These are phyloP conservation scores for Xylariaceae sp. DNA, from an alignment of 2,329 filamentous ascomycete genomes.

Conservation along the genomic window DNA sequence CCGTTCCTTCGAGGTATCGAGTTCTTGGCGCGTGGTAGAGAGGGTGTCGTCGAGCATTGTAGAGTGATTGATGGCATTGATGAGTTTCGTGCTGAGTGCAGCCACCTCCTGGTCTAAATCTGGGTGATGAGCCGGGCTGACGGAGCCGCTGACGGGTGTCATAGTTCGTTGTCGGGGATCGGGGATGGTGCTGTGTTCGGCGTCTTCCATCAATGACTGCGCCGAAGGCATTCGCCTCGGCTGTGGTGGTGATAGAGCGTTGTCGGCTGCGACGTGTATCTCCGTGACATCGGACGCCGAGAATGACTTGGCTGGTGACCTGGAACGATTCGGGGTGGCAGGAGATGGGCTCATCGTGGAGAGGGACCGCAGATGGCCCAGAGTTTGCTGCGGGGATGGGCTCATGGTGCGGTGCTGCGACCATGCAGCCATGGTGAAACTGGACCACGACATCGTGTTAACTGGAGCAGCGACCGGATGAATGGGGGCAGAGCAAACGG, in stretches of 20 bases:
- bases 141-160: slow-evolving; percentile 40
- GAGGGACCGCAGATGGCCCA: slow-evolving; percentile 51
- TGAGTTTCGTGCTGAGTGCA: slow-evolving; percentile 87
- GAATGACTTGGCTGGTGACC: slow-evolving; percentile 32
- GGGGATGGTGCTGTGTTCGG: slow-evolving; percentile 66
- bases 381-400: slow-evolving; percentile 31
- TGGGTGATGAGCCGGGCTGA: slow-evolving; percentile 43
- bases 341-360: slow-evolving; percentile 47
- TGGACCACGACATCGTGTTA: slow-evolving; percentile 36
- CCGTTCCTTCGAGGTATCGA: slow-evolving; percentile 67
- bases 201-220: slow-evolving; percentile 46
- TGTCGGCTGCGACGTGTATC: slow-evolving; percentile 21
- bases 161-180: slow-evolving; percentile 55
- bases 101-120: slow-evolving; percentile 73
- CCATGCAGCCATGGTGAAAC: slow-evolving; percentile 53
- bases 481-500: too few species aligned
- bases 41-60: slow-evolving; percentile 87
- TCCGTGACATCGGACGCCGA: slow-evolving; percentile 27
- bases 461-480: background rate
- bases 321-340: slow-evolving; percentile 35
- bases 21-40: slow-evolving; percentile 74
- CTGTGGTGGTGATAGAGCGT: slow-evolving; percentile 31
- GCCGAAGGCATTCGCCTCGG: slow-evolving; percentile 35
- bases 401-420: slow-evolving; percentile 39
- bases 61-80: slow-evolving; percentile 96